These are phyloP conservation scores for Vicia sativa DNA, from an alignment of 306 rosid species.

Conservation along the genomic window DNA sequence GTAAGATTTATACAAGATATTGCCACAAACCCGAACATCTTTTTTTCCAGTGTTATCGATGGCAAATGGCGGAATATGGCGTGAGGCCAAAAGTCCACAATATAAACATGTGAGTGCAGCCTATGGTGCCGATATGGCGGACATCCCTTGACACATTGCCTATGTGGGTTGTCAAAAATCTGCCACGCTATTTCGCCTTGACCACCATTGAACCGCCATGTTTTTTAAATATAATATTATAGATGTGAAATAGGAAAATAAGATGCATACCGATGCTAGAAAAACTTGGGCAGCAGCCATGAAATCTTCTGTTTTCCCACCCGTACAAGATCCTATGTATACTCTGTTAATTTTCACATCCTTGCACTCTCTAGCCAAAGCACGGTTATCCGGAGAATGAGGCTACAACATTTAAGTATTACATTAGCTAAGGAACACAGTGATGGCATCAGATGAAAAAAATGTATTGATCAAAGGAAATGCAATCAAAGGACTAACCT, in stretches of 20 bases:
- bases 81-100: neutral
- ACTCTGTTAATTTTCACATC: conserved; percentile 93
- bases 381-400: conserved; percentile 93
- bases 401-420: conserved; percentile 64
- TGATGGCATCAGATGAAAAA: neutral
- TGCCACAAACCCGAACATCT: conserved; percentile 1
- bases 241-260: conserved; percentile 27
- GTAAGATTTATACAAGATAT: conserved; percentile 16
- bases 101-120: neutral
- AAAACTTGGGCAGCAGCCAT: conserved; percentile 85
- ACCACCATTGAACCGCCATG: neutral
- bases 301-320: conserved; percentile 90
- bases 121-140: neutral
- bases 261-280: conserved; percentile 68
- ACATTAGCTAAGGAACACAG: conserved; percentile 28
- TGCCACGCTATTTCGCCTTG: neutral
- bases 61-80: neutral
- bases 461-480: neutral
- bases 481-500: conserved; percentile 50
- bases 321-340: conserved; percentile 95
- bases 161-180: neutral
- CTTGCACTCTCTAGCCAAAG: conserved; percentile 95
- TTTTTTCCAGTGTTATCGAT: neutral
- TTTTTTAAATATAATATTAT: neutral
- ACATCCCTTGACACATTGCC: neutral